Conservation (phyloP, 106 monocot species). For the Xerophyta viscosa region DNA sequence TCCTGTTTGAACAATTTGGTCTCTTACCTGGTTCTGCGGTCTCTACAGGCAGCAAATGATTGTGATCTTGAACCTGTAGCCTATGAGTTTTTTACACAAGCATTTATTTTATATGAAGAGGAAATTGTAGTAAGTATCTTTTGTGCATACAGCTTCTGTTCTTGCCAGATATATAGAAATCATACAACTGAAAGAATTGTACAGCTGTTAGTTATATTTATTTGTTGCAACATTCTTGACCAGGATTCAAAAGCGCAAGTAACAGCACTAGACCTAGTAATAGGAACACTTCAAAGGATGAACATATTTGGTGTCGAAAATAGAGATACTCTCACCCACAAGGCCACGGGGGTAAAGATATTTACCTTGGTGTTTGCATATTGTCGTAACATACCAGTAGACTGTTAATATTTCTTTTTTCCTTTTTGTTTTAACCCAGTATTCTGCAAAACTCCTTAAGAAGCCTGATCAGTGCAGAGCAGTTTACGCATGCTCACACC, state of each 20-base stretch:
- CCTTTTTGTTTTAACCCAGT: conserved; percentile 32
- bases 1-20: not conserved
- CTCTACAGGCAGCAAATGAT: conserved; percentile 90
- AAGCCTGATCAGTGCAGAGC: conserved; percentile 98
- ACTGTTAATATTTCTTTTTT: too few relatives aligned
- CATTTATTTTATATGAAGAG: conserved; percentile 97
- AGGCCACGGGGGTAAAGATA: conserved; percentile 76
- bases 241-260: conserved; percentile 99
- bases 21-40: conserved; percentile 5
- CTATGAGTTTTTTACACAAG: conserved; percentile 95
- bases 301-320: conserved; percentile 96
- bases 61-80: conserved; percentile 96
- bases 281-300: conserved; percentile 94
- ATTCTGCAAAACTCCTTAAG: conserved; percentile 95
- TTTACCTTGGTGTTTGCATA: too few relatives aligned
- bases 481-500: conserved; percentile 97
- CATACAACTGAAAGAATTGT: too few relatives aligned
- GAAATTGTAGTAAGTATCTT: conserved; percentile 71
- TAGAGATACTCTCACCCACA: conserved; percentile 95
- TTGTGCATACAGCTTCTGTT: too few relatives aligned
- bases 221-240: conserved; percentile 1
- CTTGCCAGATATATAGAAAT: too few relatives aligned
- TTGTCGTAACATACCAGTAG: too few relatives aligned
- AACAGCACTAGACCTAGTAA: conserved; percentile 93
- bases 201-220: not conserved